phyloP scores from a whole-genome alignment of 805 yeast species.

The Wickerhamomyces rabaulensis region DNA sequence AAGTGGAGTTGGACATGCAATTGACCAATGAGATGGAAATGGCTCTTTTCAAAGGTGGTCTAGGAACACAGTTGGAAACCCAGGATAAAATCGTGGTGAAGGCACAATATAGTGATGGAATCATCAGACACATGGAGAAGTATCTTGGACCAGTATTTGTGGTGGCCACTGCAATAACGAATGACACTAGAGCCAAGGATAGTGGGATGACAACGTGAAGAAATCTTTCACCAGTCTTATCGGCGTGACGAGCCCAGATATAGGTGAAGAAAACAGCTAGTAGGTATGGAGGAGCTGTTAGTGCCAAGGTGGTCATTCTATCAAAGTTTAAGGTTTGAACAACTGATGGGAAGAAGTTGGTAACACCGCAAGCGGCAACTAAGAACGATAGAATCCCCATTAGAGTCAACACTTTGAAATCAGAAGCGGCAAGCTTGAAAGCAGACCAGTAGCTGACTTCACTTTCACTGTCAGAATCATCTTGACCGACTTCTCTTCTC shows the following conservation, averaged over 20 bases:
- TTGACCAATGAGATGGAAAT: constrained; percentile 53
- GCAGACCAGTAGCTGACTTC: constrained; percentile 30
- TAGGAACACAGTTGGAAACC: constrained; percentile 50
- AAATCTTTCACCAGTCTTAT: constrained; percentile 48
- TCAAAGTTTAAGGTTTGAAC: constrained; percentile 49
- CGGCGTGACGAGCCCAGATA: constrained; percentile 51
- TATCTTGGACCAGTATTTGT: constrained; percentile 52
- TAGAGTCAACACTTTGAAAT: constrained; percentile 41
- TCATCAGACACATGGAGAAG: constrained; percentile 55
- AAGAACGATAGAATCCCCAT: constrained; percentile 38
- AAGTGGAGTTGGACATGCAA: constrained; percentile 49
- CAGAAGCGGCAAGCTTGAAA: constrained; percentile 32
- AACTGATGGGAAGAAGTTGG: constrained; percentile 57
- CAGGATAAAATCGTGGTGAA: constrained; percentile 49
- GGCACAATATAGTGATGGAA: constrained; percentile 49
- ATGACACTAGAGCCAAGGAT: constrained; percentile 36
- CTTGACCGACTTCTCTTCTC: constrained; percentile 24
- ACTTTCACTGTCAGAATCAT: constrained; percentile 20
- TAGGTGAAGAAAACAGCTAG: constrained; percentile 46
- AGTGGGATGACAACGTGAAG: constrained; percentile 43
- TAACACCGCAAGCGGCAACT: constrained; percentile 57
- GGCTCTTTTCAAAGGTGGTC: constrained; percentile 57
- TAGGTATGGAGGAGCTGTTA: constrained; percentile 56
- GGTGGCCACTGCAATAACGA: constrained; percentile 44
- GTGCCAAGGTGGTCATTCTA: constrained; percentile 44